Conservation (phyloP, 2,329 filamentous ascomycete species). For the Remersonia thermophila region DNA sequence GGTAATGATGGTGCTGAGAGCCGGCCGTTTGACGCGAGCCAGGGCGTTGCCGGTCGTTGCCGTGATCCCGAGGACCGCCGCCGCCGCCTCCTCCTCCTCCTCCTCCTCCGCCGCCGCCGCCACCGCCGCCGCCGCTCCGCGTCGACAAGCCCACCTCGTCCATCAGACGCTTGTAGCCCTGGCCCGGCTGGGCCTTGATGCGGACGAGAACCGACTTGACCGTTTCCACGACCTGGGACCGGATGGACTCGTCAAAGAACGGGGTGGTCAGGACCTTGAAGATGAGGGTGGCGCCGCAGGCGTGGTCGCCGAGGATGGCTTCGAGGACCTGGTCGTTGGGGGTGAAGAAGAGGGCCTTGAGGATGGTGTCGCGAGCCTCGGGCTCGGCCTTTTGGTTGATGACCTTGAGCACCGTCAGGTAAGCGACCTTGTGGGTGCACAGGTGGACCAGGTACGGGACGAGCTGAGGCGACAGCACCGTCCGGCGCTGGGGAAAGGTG, state of each 20-base stretch:
- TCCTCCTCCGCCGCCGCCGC: too few species aligned
- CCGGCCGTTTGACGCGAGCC: constrained; percentile 39
- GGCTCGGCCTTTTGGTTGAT: constrained; percentile 95
- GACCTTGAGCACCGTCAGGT: constrained; percentile 91
- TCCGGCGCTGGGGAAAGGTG: constrained; percentile 83
- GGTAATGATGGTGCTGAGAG: constrained; percentile 21
- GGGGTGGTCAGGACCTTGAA: constrained; percentile 98
- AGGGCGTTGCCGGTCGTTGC: constrained; percentile 41
- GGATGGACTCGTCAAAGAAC: constrained; percentile 88
- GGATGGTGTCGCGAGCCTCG: constrained; percentile 78
- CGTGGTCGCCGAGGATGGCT: constrained; percentile 80
- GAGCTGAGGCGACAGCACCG: constrained; percentile 80
- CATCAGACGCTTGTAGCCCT: constrained; percentile 98
- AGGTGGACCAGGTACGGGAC: constrained; percentile 89
- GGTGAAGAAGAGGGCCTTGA: constrained; percentile 87
- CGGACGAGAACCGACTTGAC: constrained; percentile 79
- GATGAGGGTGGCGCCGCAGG: constrained; percentile 86
- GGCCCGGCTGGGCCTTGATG: constrained; percentile 84
- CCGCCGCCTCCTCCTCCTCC: constrained; percentile 28
- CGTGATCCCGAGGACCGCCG: constrained; percentile 33
- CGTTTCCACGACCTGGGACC: constrained; percentile 78
- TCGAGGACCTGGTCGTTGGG: constrained; percentile 76
- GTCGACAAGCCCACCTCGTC: constrained; percentile 90
- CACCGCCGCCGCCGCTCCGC: constrained; percentile 32
- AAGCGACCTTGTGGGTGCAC: constrained; percentile 97